Base-by-base conservation (phyloP, 495 filamentous ascomycete species). In the Bacidia rubella region DNA sequence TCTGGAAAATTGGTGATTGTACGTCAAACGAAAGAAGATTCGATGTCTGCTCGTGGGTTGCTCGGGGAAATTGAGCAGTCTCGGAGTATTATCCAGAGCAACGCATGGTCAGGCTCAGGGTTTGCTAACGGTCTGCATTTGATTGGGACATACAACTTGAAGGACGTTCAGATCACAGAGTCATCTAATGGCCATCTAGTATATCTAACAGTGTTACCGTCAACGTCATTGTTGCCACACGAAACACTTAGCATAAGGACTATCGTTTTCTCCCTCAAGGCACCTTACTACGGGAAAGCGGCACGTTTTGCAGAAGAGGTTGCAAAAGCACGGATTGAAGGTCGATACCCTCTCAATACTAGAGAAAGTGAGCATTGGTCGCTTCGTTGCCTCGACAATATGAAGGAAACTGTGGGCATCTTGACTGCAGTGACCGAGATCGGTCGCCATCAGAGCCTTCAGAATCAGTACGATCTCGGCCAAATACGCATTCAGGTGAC, bases 41-140 rank as follows among this genome's bases (percentile, higher is more conserved):
- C 68, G 12, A 68, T 83, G 40, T 84, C 86, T 2, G 88, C 86
- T 9, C 80, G 86, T 39, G 85, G 84, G 54, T 63, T 98, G 24
- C 61, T 93, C 51, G 80, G 87, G 23, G 89, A 96, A 62, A 67
- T 95, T 35, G 87, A 95, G 60, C 83, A 82, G 56, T 81, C 82
- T 12, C 25, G 24, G 11, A 42, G 24, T 21, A 19, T 39, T 5
- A 32, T 43, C 3, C 52, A 35, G 12, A 40, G 35, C 21, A 44
- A 42, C n/a, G 38, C 50, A 12, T n/a, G 80, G 71, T 0, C 72
- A 82, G 11, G 70, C 76, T 2, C 72, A 74, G 12, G 70, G 77
- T 2, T 72, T 75, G 15, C 72, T 72, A 55, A 72, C 42, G 86
- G 90, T 21, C 76, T 95, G 42, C 74, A 76, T 12, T 93, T 95